A percentile compares a stretch with the other conserved stretches of the same genome.
phyloP scores from a whole-genome alignment of 495 filamentous ascomycete species.

The Bathelium albidoporum region DNA sequence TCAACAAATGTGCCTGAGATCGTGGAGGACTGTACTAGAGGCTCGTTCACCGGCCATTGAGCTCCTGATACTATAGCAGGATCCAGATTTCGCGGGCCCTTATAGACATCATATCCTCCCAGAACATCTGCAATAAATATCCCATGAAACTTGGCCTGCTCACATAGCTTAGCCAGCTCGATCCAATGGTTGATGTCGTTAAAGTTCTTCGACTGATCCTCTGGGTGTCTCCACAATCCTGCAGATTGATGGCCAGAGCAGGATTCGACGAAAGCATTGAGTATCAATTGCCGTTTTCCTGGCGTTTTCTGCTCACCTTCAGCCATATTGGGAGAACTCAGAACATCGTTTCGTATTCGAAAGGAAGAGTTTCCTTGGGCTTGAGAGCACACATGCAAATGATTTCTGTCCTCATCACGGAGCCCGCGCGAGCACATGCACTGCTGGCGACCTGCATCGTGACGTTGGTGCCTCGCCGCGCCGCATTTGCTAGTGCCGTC shows the following conservation, averaged over 20 bases:
- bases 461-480: too few species aligned
- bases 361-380: too few species aligned
- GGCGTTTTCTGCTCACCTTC: too few species aligned
- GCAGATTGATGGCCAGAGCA: slow-evolving; percentile 46
- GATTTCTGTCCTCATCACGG: too few species aligned
- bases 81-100: slow-evolving; percentile 8
- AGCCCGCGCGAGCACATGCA: too few species aligned
- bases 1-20: not conserved
- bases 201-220: slow-evolving; percentile 43
- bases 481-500: too few species aligned
- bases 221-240: slow-evolving; percentile 44
- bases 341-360: too few species aligned
- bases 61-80: slow-evolving; percentile 14
- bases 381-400: too few species aligned
- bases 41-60: slow-evolving; percentile 18
- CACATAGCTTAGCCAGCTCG: slow-evolving; percentile 40
- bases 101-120: slow-evolving; percentile 24
- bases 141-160: slow-evolving; percentile 44
- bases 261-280: slow-evolving; percentile 51
- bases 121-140: slow-evolving; percentile 49
- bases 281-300: slow-evolving; percentile 39
- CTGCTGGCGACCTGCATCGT: too few species aligned
- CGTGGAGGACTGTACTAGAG: not conserved
- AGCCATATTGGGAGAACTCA: too few species aligned
- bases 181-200: slow-evolving; percentile 45